These are phyloP conservation scores for Diophrys appendiculata DNA, from an alignment of 73 alveolate species.

Conservation along the genomic window DNA sequence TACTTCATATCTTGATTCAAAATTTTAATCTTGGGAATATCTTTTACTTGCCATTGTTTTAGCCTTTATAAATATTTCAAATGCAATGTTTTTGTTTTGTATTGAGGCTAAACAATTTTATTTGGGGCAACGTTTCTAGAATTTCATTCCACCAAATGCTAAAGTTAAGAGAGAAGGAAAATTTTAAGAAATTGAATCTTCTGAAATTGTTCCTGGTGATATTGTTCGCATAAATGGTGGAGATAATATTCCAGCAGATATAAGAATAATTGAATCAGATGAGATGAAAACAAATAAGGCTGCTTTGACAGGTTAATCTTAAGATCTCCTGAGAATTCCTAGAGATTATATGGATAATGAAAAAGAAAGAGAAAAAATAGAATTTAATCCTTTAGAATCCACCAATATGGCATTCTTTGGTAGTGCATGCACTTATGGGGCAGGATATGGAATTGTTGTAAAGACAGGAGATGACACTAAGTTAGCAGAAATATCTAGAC, in stretches of 20 bases:
- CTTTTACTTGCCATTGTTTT: too few relatives aligned
- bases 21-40: too few relatives aligned
- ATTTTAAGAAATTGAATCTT: constrained; percentile 72
- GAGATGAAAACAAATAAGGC: constrained; percentile 94
- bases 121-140: too few relatives aligned
- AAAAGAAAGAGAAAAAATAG: constrained; percentile 84
- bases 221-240: constrained; percentile 93
- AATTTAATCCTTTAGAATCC: constrained; percentile 93
- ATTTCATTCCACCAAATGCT: constrained; percentile 79
- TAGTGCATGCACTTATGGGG: constrained; percentile 88
- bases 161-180: constrained; percentile 86
- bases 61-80: too few relatives aligned
- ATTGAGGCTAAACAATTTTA: too few relatives aligned
- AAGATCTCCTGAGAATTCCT: constrained; percentile 79
- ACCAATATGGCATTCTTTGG: constrained; percentile 91
- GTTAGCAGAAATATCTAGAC: constrained; percentile 93
- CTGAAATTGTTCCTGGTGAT: constrained; percentile 96
- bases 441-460: constrained; percentile 90
- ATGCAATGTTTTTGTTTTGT: too few relatives aligned
- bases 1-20: constrained; percentile 57
- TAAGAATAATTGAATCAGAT: constrained; percentile 73
- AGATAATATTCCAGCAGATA: constrained; percentile 97
- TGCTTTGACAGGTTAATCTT: constrained; percentile 95
- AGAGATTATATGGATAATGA: constrained; percentile 86
- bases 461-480: constrained; percentile 92